Base-by-base conservation (phyloP, 768 basidiomycete genomes). In the Psilocybe cyanescens region DNA sequence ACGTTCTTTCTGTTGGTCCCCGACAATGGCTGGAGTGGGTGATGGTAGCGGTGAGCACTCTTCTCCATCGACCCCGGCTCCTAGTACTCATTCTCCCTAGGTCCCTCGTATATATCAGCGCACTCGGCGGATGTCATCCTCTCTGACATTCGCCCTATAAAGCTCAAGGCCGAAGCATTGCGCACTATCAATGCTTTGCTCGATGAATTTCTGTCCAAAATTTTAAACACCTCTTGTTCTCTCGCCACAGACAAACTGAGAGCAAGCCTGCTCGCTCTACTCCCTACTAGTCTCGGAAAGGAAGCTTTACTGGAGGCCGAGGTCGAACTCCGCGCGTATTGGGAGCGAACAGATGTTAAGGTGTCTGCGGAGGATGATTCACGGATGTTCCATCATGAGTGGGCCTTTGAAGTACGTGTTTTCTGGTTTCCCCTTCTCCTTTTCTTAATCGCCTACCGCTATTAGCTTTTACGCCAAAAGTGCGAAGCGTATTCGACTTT, bases 241-340 rank as follows among this genome's bases (percentile, higher is more conserved):
- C 78, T 95, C 48, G 77, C 84, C 28, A 91, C 92, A 6, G 86
- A 93, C 60, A 86, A 85, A 62, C 81, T 96, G 59, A 88, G 91
- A 66, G 80, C 84, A 1, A 88, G 88, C 59, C 75, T 95, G 41
- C 81, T 91, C 60, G 87, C 82, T 69, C 79, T 91, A 44, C 77
- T 95, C 30, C 90, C 93, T 7, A 93, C 90, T 4, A 81, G 86
- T 54, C 81, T 97, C 48, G 96, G 95, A 51, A 94, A 97, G 76
- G 92, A 95, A 71, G 95, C 95, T 2, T 79, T 97, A 16, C 79
- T 95, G 52, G 96, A 98, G 76, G 96, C 96, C 0, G 96, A 98
- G 71, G 81, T 98, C 46, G 96, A 97, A 73, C 74, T 97, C 49
- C 83, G 93, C 69, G 93, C 93, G 7, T 95, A 95, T 78, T 91